A percentile compares a stretch with the other conserved stretches of the same genome.
These are phyloP conservation scores for Calamus simplicifolius DNA, from an alignment of 176 grass and related monocot genomes.

Conservation along the genomic window DNA sequence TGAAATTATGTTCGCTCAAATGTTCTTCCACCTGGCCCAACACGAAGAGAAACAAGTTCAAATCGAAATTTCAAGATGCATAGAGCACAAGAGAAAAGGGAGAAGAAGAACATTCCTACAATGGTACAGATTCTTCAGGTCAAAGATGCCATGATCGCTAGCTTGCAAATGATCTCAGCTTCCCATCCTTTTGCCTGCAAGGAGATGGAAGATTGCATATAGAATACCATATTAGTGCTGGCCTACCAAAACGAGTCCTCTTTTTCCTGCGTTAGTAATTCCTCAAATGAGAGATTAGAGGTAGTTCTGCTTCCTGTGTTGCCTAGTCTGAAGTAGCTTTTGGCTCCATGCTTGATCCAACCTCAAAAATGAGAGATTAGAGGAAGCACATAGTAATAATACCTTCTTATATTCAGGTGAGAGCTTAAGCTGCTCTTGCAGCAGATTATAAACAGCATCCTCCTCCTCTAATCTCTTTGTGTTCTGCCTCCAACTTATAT, in stretches of 20 bases:
- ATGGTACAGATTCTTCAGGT: not conserved
- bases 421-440: constrained; percentile 57
- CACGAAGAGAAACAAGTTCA: constrained; percentile 4
- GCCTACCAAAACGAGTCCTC: constrained; percentile 69
- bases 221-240: not conserved
- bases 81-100: not conserved
- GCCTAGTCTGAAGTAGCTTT: constrained; percentile 13
- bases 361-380: constrained; percentile 5
- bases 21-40: not conserved
- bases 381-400: not conserved
- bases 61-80: not conserved
- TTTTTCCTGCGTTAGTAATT: constrained; percentile 84
- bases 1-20: no score
- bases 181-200: constrained; percentile 58
- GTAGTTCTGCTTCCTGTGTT: constrained; percentile 12
- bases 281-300: constrained; percentile 74
- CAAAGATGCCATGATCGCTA: constrained; percentile 15
- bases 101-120: not conserved
- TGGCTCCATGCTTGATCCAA: constrained; percentile 29
- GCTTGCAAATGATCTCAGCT: constrained; percentile 41
- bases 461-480: constrained; percentile 68
- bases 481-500: constrained; percentile 59
- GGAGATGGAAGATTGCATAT: no score
- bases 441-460: constrained; percentile 51
- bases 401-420: constrained; percentile 62